phyloP scores from a whole-genome alignment of 2,329 filamentous ascomycete species.

The Penicillium sp. region DNA sequence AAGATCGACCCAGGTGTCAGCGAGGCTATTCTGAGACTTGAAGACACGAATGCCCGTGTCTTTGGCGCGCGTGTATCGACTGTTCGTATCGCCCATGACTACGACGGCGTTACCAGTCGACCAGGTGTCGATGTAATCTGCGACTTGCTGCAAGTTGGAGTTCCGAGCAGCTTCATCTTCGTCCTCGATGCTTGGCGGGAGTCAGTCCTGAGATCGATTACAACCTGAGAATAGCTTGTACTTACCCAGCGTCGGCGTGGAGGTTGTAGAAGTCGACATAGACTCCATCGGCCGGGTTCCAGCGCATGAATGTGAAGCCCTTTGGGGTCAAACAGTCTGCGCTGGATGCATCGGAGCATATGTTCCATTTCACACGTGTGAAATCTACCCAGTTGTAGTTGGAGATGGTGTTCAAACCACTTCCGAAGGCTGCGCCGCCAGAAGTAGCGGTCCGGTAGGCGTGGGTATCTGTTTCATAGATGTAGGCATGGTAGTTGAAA shows the following conservation, averaged over 20 bases:
- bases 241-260: constrained; percentile 61
- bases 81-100: constrained; percentile 64
- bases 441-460: constrained; percentile 62
- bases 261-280: constrained; percentile 65
- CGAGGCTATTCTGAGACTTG: constrained; percentile 51
- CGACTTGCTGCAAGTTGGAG: constrained; percentile 59
- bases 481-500: constrained; percentile 65
- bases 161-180: constrained; percentile 57
- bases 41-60: constrained; percentile 54
- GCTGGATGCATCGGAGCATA: constrained; percentile 50
- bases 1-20: constrained; percentile 60
- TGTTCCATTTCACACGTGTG: constrained; percentile 57
- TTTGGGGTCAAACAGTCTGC: constrained; percentile 66
- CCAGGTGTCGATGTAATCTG: constrained; percentile 55
- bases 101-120: constrained; percentile 61
- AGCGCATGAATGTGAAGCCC: constrained; percentile 66
- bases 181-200: constrained; percentile 38
- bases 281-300: constrained; percentile 51
- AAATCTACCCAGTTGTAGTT: constrained; percentile 58
- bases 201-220: neutral
- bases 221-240: neutral
- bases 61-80: constrained; percentile 57
- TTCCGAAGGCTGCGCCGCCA: constrained; percentile 62
- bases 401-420: constrained; percentile 62
- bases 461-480: constrained; percentile 54